A percentile compares a stretch with the other conserved stretches of the same genome.
Evolutionary conservation across 1,284 basidiomycete genomes (phyloP).

Genomic region (Cutaneotrichosporon mucoides): DNA sequence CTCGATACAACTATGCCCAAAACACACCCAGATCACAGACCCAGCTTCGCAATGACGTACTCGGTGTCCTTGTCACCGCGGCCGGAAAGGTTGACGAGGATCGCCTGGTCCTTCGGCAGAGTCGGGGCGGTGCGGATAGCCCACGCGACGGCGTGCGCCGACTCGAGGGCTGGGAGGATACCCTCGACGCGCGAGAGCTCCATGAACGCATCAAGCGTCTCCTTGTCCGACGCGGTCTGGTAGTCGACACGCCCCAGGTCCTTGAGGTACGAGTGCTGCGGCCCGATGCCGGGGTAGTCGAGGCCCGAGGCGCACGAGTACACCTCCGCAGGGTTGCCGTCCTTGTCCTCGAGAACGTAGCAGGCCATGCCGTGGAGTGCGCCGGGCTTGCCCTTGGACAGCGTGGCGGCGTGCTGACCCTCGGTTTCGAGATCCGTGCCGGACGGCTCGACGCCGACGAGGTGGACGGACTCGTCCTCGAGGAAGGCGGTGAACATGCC

Average conservation of each 20-base stretch:
- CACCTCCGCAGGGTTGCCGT: conserved; percentile 92
- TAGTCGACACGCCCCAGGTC: conserved; percentile 91
- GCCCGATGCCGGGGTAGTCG: conserved; percentile 55
- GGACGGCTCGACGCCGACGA: conserved; percentile 90
- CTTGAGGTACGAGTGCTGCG: conserved; percentile 96
- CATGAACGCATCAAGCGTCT: conserved; percentile 88
- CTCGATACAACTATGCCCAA: neutral
- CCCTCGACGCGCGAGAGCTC: conserved; percentile 88
- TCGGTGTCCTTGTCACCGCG: conserved; percentile 21
- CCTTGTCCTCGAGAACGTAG: conserved; percentile 82
- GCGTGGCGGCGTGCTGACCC: conserved; percentile 83
- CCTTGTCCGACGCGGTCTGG: conserved; percentile 84
- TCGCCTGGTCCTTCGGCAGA: conserved; percentile 73
- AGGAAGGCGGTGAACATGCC: conserved; percentile 96
- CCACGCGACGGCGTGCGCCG: conserved; percentile 91
- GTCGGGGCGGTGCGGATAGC: conserved; percentile 79
- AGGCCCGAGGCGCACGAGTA: conserved; percentile 74
- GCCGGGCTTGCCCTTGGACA: conserved; percentile 83
- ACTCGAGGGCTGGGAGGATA: conserved; percentile 96
- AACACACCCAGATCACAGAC: neutral
- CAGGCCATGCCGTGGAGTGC: conserved; percentile 92
- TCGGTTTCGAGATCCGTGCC: conserved; percentile 89
- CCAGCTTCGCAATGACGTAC: conserved; percentile 2
- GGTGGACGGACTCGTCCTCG: conserved; percentile 69
- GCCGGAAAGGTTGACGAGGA: conserved; percentile 61